Conservation (phyloP, 2,329 filamentous ascomycete species). For the Leptographium lundbergii region DNA sequence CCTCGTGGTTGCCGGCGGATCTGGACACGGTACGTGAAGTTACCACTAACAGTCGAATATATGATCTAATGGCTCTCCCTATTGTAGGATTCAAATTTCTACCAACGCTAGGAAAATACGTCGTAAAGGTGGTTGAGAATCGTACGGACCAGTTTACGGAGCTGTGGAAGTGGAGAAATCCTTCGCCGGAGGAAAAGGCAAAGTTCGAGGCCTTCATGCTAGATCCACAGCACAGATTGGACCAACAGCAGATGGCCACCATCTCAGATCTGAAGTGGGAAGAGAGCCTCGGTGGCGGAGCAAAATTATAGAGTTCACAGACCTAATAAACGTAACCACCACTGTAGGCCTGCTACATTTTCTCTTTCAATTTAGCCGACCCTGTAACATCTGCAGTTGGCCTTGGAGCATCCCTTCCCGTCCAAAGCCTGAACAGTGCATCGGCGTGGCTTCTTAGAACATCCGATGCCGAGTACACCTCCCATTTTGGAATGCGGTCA, state of each 20-base stretch:
- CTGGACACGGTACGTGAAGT: neutral
- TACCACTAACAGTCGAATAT: neutral
- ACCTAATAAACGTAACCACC: too few relatives aligned
- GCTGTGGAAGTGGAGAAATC: constrained; percentile 1
- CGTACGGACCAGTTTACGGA: neutral
- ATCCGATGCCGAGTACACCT: neutral
- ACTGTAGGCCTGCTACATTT: neutral
- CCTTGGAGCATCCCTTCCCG: neutral
- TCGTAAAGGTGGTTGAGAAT: neutral
- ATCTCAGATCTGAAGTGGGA: neutral
- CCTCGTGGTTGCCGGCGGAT: neutral
- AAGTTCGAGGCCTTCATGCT: neutral
- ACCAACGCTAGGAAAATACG: neutral
- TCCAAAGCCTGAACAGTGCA: neutral
- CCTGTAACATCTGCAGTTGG: neutral
- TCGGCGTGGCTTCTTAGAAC: neutral
- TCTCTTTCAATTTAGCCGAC: neutral
- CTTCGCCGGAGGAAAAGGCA: neutral
- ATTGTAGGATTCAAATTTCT: constrained; percentile 2
- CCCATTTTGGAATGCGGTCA: neutral
- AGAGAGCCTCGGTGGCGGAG: neutral
- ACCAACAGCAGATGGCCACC: neutral
- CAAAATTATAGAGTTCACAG: neutral
- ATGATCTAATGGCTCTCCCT: neutral
- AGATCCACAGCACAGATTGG: neutral